Evolutionary conservation across 2,329 filamentous ascomycete species (phyloP), one percentile per base, ranked within the genome.

Genomic region (Lachnellula cervina): DNA sequence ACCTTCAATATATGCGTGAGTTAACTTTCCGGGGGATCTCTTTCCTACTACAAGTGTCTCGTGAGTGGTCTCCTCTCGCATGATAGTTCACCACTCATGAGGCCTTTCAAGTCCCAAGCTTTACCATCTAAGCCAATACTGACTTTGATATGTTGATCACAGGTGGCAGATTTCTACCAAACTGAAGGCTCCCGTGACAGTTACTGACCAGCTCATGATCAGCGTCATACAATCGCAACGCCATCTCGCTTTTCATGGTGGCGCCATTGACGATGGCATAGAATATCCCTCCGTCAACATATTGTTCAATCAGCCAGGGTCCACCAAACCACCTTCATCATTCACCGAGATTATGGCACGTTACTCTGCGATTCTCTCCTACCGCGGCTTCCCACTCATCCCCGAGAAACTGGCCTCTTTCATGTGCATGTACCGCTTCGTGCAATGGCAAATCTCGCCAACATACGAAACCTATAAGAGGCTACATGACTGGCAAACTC

Each of bases 371-470:
- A 59, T 68, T 3, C 57, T 67, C 28, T 60, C 64, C 3, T 57
- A 48, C 21, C 61, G 66, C 14, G 64, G 66, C 9, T 66, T 68
- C 51, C 58, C 59, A 5, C 56, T 61, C 8, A 63, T 66, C 14
- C 65, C 66, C 2, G 66, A 68, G 45, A 66, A 64, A 42, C 61
- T 68, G 16, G 64, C 63, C 9, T 64, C 62, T 5, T 68, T 68
- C 53, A 66, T 68, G 62, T 66, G 63, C 58, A 68, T 67, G 65
- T 68, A 67, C 28, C 60, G 62, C 13, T 66, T 68, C 40, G 57
- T 67, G 8, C 63, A 66, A 55, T 66, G 66, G 64, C 66, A 66
- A 52, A 66, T 66, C n/a, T 61, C 62, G 9, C 65, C 65, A 8
- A 65, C 44, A 1, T 58, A 64, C 44, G 21, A 58, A 19, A 66